Evolutionary conservation across 768 basidiomycete genomes (phyloP), one percentile per base, ranked within the genome.

Genomic region (Collybiopsis confluens): DNA sequence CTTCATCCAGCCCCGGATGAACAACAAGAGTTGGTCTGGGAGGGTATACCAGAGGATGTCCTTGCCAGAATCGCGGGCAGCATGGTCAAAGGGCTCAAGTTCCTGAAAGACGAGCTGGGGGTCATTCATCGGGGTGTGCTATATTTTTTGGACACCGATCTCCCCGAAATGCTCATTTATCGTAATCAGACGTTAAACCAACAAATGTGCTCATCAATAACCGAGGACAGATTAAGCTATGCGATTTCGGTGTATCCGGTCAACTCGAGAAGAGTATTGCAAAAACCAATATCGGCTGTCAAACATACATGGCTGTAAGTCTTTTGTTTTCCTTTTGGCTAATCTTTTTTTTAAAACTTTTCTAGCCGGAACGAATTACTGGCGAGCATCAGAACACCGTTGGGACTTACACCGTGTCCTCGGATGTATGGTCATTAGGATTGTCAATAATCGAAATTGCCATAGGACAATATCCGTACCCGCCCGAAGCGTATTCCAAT

Each of bases 201-300:
- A 96, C 93, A 2, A 96, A 95, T 63, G 87, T 98, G 2, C 83
- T 99, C 18, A 82, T 96, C 56, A 98, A 94, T 70, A 74, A 74
- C 58, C 89, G 84, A 57, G 97, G 97, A 5, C 76, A 92, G 55
- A 78, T 98, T 67, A 98, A 98, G 70, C 79, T 99, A 1, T 97
- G 94, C 65, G 97, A 99, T 66, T 99, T 99, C 68, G 97, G 97
- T n/a, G 93, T 98, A 0, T 97, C 94, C 8, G 96, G 96, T 5
- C 95, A 99, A 66, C 81, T 99, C 36, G 96, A 99, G 70, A 92
- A 93, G 67, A 90, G 87, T 53, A 76, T 99, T 20, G 97, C 97
- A 16, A 96, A 95, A 71, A 99, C 97, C 5, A 98, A 98, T 63
- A 98, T 99, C 36, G 97, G 97, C 6, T 99, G 97, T 66, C 97